A percentile compares a stretch with the other conserved stretches of the same genome.
These are phyloP conservation scores for Globisporangium nagaii DNA, from an alignment of 352 stramenopile species.

Conservation along the genomic window DNA sequence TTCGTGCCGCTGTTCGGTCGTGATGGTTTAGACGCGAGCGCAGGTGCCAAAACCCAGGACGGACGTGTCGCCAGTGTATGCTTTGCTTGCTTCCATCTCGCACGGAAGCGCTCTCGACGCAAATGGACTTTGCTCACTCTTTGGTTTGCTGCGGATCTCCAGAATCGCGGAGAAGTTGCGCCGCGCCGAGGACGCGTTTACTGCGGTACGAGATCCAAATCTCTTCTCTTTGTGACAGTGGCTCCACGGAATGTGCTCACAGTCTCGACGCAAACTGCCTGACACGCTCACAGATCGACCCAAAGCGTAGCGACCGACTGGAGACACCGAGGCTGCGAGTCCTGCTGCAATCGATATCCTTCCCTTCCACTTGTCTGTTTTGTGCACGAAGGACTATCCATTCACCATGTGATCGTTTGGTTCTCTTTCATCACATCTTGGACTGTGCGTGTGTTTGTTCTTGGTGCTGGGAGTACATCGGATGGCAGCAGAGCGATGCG, in stretches of 20 bases:
- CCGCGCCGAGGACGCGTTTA: constrained; percentile 46
- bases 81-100: too few relatives aligned
- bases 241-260: neutral
- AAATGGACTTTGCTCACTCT: neutral
- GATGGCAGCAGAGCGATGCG: constrained; percentile 37
- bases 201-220: constrained; percentile 22
- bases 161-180: constrained; percentile 51
- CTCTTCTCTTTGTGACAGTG: neutral
- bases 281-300: constrained; percentile 52
- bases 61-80: constrained; percentile 1
- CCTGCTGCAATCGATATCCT: constrained; percentile 64
- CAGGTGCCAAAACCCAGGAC: neutral
- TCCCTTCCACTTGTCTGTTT: neutral
- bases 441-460: constrained; percentile 6
- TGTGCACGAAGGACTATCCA: neutral
- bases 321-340: constrained; percentile 34
- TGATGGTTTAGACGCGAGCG: neutral
- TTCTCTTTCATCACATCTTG: constrained; percentile 17
- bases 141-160: neutral
- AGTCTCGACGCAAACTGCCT: too few relatives aligned
- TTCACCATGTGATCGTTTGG: neutral
- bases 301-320: constrained; percentile 28
- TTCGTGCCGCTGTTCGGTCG: too few relatives aligned
- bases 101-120: neutral
- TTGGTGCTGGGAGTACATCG: constrained; percentile 17